These are phyloP conservation scores for Eleusine indica DNA, from an alignment of 176 grass and related monocot species.

Conservation along the genomic window DNA sequence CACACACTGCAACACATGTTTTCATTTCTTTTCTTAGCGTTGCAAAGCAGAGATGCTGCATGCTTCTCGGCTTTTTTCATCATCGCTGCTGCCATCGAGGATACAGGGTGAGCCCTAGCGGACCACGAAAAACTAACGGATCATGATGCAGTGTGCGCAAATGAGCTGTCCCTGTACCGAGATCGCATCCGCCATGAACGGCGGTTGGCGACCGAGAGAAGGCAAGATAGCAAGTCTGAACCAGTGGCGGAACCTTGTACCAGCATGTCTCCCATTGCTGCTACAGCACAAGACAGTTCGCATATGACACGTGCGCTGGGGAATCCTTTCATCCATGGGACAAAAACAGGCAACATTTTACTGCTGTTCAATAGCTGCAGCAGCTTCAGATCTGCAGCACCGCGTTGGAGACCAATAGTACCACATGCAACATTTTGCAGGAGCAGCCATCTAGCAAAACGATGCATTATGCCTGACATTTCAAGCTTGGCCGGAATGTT, in stretches of 20 bases:
- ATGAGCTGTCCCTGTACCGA: conserved; percentile 28
- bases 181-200: conserved; percentile 28
- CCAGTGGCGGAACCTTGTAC: conserved; percentile 38
- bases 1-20: not conserved
- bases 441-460: no score
- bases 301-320: conserved; percentile 37
- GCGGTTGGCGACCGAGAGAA: not conserved
- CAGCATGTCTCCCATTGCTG: conserved; percentile 42
- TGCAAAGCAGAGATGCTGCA: not conserved
- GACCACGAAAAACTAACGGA: not conserved
- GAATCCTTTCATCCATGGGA: conserved; percentile 7
- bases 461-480: no score
- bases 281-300: conserved; percentile 51
- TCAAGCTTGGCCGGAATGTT: no score
- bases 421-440: no score
- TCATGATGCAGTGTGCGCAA: not conserved
- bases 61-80: not conserved
- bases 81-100: not conserved
- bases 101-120: not conserved
- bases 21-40: not conserved
- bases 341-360: not conserved
- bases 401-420: no score
- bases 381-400: conserved; percentile 26
- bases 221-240: not conserved
- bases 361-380: not conserved